Evolutionary conservation across 768 basidiomycete species (phyloP), one percentile per base, ranked within the genome.

Genomic region (Russula sp.): DNA sequence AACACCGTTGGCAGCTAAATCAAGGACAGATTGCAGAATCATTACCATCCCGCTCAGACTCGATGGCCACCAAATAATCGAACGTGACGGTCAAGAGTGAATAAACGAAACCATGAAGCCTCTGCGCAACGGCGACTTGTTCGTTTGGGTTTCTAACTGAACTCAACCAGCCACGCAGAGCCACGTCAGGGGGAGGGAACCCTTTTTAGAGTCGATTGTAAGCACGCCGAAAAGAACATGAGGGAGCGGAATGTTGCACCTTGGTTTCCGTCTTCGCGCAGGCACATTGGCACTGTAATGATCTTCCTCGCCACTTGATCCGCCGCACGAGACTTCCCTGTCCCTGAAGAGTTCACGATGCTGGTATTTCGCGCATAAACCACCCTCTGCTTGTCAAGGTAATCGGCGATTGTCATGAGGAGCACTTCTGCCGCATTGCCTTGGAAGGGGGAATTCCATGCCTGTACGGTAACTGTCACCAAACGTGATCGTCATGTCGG

Each of bases 271-370:
- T 11, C 16, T 42, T 42, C 42, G 5, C 42, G 42, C 6, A 42
- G 42, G 42, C 42, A 42, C 42, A 42, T 42, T 14, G 42, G 16
- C 16, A 42, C 42, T 42, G 42, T 42, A 16, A 42, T 42, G 11
- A 18, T 7, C 11, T 4, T 31, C 9, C 0, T 54, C 2, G 27
- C 42, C 20, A 61, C 7, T 55, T 55, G 14, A 42, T 55, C 52
- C 4, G 55, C 53, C 34, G 39, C 39, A 1, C 52, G 59, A 6
- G 52, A 61, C 22, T 61, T 54, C 0, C 59, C 59, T 0, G 59
- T 61, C 13, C 59, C 59, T 11, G 59, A 20, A 2, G 59, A 61
- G n/a, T 61, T 54, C 6, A 10, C n/a, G 16, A 45, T 18, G 44
- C 42, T 42, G 1, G 45, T 20, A 20, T 9, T 34, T 4, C 18